A percentile compares a stretch with the other conserved stretches of the same genome.
Evolutionary conservation across 805 yeast species (phyloP).

Genomic region (Vanderwaltozyma polyspora): DNA sequence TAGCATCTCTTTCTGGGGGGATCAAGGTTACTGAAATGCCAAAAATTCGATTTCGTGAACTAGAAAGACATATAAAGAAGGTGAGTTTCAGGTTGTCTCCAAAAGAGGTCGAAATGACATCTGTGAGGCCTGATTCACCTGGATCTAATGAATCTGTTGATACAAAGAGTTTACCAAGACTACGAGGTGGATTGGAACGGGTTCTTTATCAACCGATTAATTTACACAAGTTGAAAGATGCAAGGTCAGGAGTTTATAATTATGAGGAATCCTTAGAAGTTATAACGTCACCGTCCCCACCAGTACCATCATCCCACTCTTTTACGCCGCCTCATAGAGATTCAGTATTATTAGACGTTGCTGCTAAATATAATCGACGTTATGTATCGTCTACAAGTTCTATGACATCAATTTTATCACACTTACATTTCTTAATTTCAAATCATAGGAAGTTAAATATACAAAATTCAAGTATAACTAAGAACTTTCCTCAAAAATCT

Average conservation of each 20-base stretch:
- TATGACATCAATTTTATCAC: conserved; percentile 65
- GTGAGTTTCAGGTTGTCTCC: conserved; percentile 4
- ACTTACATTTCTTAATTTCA: conserved; percentile 62
- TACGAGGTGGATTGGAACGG: conserved; percentile 57
- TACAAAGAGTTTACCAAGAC: conserved; percentile 35
- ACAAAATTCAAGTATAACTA: conserved; percentile 30
- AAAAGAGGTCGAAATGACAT: conserved; percentile 6
- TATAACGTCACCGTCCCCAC: conserved; percentile 45
- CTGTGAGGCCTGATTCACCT: conserved; percentile 3
- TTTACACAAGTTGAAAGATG: conserved; percentile 67
- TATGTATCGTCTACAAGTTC: conserved; percentile 81
- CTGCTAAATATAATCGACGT: conserved; percentile 23
- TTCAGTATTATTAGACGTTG: conserved; percentile 35
- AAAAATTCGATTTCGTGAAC: background rate
- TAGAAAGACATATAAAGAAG: background rate
- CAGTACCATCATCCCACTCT: background rate
- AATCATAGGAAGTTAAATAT: conserved; percentile 46
- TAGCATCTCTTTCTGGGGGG: background rate
- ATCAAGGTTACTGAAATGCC: background rate
- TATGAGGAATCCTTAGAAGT: conserved; percentile 49
- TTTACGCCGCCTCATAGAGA: conserved; percentile 37
- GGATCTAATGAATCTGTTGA: no score
- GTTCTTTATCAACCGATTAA: conserved; percentile 67
- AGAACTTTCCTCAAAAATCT: conserved; percentile 30
- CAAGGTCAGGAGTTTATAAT: conserved; percentile 62